Percentiles rank a stretch among this genome's conserved stretches.
phyloP scores from a whole-genome alignment of 1,284 basidiomycete genomes.

The Ustilago nuda region DNA sequence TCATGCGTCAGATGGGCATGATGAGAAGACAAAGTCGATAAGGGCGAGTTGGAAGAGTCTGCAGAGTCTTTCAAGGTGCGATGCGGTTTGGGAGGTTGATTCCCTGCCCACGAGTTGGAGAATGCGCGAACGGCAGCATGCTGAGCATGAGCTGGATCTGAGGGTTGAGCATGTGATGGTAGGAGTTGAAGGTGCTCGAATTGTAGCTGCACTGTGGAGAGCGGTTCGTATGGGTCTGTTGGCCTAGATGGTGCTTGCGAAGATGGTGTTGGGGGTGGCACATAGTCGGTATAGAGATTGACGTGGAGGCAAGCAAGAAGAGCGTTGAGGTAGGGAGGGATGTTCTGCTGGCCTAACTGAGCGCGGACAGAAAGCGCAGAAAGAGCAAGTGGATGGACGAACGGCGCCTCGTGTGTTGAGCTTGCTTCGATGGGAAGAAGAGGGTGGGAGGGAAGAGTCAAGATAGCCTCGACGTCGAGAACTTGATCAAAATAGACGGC shows the following conservation, averaged over 20 bases:
- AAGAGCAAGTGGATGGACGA: conserved; percentile 12
- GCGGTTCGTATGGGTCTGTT: conserved; percentile 40
- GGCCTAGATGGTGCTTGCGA: conserved; percentile 9
- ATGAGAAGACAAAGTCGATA: conserved; percentile 14
- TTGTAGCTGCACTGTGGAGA: conserved; percentile 27
- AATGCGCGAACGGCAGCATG: conserved; percentile 37
- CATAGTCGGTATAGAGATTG: conserved; percentile 41
- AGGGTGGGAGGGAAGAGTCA: conserved; percentile 29
- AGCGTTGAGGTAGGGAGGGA: conserved; percentile 32
- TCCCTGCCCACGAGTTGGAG: conserved; percentile 44
- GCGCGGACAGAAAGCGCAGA: conserved; percentile 3
- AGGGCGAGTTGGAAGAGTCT: conserved; percentile 1
- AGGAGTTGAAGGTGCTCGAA: conserved; percentile 33
- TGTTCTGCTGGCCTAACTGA: conserved; percentile 8
- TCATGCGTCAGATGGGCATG: conserved; percentile 22
- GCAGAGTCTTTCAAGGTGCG: conserved; percentile 27
- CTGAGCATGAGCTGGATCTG: conserved; percentile 18
- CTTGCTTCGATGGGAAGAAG: conserved; percentile 18
- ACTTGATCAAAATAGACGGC: conserved; percentile 47
- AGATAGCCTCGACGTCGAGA: conserved; percentile 30
- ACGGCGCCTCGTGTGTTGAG: background rate
- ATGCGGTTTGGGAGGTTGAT: conserved; percentile 33
- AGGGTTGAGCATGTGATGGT: conserved; percentile 23
- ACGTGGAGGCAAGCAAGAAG: conserved; percentile 45
- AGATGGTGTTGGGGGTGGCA: conserved; percentile 17